Evolutionary conservation across 2,329 filamentous ascomycete genomes (phyloP).

Genomic region (Niveomyces coronatus): DNA sequence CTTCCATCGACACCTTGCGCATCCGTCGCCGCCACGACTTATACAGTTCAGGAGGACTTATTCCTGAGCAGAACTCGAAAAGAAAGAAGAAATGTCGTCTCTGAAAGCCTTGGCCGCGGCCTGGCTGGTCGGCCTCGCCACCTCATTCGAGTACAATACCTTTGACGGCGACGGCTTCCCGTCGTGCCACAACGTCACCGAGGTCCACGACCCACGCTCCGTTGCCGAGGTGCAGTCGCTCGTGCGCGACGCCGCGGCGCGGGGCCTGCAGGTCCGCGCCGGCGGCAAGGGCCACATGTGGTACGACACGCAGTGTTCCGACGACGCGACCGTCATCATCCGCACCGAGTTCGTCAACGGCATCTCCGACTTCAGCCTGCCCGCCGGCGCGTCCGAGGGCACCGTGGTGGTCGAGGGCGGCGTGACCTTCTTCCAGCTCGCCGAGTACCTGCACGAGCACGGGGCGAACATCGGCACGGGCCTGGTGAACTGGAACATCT

Average conservation of each 20-base stretch:
- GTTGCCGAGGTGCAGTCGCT: constrained; percentile 32
- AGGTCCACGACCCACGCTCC: constrained; percentile 32
- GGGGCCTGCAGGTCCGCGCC: constrained; percentile 32
- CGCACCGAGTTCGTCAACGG: constrained; percentile 33
- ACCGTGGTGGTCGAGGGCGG: constrained; percentile 39
- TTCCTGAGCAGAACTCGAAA: no score
- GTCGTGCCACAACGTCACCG: constrained; percentile 35
- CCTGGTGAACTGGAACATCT: constrained; percentile 45
- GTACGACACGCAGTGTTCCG: constrained; percentile 44
- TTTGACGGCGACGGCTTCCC: constrained; percentile 40
- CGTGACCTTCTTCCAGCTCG: constrained; percentile 41
- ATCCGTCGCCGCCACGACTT: neutral
- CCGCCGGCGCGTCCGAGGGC: constrained; percentile 20
- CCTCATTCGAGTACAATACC: constrained; percentile 30
- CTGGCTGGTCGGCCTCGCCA: neutral
- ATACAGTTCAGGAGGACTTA: neutral
- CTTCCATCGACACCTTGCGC: neutral
- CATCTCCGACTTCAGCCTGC: constrained; percentile 34
- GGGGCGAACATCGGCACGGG: constrained; percentile 38
- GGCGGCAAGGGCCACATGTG: constrained; percentile 41
- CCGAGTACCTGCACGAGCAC: constrained; percentile 36
- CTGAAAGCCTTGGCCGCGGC: neutral
- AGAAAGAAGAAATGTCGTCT: no score
- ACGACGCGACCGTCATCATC: constrained; percentile 37
- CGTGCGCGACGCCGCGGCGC: constrained; percentile 29